Conservation (phyloP, 805 yeast genomes). For the Candida broadrunensis region DNA sequence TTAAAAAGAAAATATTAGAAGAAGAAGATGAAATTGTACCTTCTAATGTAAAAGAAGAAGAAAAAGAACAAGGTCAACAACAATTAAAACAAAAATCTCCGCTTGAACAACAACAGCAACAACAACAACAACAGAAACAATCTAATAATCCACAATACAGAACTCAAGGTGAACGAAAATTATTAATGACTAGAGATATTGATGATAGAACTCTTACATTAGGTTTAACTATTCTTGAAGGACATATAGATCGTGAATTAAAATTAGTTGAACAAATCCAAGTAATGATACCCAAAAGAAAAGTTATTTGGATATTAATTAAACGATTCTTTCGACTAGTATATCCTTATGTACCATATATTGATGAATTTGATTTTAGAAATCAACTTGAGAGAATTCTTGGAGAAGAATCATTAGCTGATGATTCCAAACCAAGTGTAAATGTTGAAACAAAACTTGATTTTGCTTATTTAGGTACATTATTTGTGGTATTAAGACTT, state of each 20-base stretch:
- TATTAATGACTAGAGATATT: background rate
- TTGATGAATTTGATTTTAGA: conserved; percentile 54
- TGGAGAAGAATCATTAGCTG: conserved; percentile 29
- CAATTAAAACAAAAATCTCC: background rate
- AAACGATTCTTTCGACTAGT: conserved; percentile 56
- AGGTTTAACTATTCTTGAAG: conserved; percentile 12
- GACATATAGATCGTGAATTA: conserved; percentile 19
- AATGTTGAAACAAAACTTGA: conserved; percentile 36
- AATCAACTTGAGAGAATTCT: conserved; percentile 38
- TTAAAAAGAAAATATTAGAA: conserved; percentile 27
- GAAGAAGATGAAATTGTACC: conserved; percentile 33
- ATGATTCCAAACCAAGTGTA: conserved; percentile 19
- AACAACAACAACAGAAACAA: background rate
- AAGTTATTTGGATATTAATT: conserved; percentile 49
- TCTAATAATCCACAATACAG: background rate
- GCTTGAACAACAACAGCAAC: background rate
- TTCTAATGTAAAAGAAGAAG: conserved; percentile 16
- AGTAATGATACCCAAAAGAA: conserved; percentile 47
- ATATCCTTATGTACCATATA: conserved; percentile 60
- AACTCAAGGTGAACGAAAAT: background rate
- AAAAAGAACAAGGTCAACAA: conserved; percentile 3
- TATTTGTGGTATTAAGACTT: conserved; percentile 40
- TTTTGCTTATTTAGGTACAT: conserved; percentile 35
- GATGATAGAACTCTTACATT: conserved; percentile 11
- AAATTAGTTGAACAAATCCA: conserved; percentile 30